Percentiles rank a stretch among this genome's conserved stretches.
Conservation (phyloP, 2,329 filamentous ascomycete species). For the Penicillium sp. region DNA sequence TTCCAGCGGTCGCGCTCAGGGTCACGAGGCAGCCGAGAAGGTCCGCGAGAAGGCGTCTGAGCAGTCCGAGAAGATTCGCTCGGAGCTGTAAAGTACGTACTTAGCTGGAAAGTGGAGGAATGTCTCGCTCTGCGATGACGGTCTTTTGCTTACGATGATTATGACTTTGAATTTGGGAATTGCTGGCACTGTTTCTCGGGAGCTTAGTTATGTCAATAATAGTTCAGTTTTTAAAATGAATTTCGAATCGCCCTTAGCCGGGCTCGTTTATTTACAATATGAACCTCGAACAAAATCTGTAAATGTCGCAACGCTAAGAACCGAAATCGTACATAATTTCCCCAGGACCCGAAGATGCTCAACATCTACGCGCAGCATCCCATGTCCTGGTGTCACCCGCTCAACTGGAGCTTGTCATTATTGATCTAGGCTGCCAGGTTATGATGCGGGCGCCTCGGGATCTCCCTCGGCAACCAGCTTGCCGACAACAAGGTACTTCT, state of each 20-base stretch:
- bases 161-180: conserved; percentile 15
- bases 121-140: background rate
- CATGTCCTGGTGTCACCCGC: background rate
- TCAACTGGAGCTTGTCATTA: background rate
- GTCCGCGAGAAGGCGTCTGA: conserved; percentile 49
- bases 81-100: conserved; percentile 29
- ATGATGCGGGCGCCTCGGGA: conserved; percentile 35
- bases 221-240: conserved; percentile 6
- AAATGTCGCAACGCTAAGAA: background rate
- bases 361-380: background rate
- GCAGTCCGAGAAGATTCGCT: conserved; percentile 44
- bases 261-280: background rate
- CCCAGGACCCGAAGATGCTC: background rate
- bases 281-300: background rate
- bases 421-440: background rate
- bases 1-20: conserved; percentile 47
- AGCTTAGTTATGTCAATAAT: conserved; percentile 1
- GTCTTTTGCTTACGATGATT: conserved; percentile 17
- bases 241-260: background rate
- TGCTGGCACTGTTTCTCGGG: conserved; percentile 3
- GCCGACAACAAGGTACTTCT: conserved; percentile 95
- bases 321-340: background rate
- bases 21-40: conserved; percentile 49
- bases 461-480: conserved; percentile 69
- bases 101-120: background rate